Conservation (phyloP, 164 flowering plant species). For the Vitis vinifera region ASM3070453v1 NC_081810.1:8669501-8670000, state of each 20-base stretch:
- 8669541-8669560: too few species aligned
- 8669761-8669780: neutral
- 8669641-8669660: too few species aligned
- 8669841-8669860: constrained; percentile 50
- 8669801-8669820: neutral
- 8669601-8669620: too few species aligned
- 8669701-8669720: too few species aligned
- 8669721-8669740: too few species aligned
- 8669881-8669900: constrained; percentile 81
- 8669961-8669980: constrained; percentile 71
- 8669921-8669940: constrained; percentile 76
- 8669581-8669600: too few species aligned
- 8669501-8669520: too few species aligned
- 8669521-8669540: too few species aligned
- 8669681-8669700: too few species aligned
- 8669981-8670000: constrained; percentile 78
- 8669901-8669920: constrained; percentile 69
- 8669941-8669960: constrained; percentile 84
- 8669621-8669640: too few species aligned
- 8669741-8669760: neutral
- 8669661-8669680: too few species aligned
- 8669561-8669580: too few species aligned
- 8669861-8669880: constrained; percentile 86
- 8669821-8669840: neutral
- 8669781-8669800: neutral